Evolutionary conservation across 768 basidiomycete genomes (phyloP).

Genomic region (Termitomyces sp.): DNA sequence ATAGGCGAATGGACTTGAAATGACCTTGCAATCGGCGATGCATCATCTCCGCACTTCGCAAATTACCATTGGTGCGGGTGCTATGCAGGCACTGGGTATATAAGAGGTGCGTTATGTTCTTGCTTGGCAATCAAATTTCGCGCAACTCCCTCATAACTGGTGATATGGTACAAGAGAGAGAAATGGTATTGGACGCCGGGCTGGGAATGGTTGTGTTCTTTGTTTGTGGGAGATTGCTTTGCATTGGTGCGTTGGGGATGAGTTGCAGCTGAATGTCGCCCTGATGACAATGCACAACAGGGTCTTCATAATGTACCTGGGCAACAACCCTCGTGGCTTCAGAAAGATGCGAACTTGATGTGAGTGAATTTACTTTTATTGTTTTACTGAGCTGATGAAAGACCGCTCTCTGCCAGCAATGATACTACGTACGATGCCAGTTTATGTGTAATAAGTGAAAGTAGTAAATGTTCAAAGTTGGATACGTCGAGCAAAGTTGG

Average conservation of each 20-base stretch:
- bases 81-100: background rate
- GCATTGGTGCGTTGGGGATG: background rate
- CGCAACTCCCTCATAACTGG: background rate
- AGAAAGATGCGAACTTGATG: background rate
- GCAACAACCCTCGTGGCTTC: background rate
- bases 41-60: background rate
- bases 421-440: background rate
- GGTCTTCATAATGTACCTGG: background rate
- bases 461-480: too few species aligned
- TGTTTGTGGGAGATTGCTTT: background rate
- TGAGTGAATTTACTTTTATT: background rate
- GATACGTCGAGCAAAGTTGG: too few species aligned
- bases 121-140: background rate
- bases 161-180: background rate
- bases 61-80: background rate
- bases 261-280: background rate
- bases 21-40: background rate
- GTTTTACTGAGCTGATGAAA: background rate
- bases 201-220: slow-evolving; percentile 11
- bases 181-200: slow-evolving; percentile 2
- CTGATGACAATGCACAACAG: background rate
- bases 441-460: too few species aligned
- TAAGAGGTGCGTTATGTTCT: background rate
- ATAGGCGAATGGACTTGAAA: background rate
- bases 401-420: background rate